Evolutionary conservation across 2,329 filamentous ascomycete species (phyloP), one percentile per base, ranked within the genome.

Genomic region (Alternaria longipes): DNA sequence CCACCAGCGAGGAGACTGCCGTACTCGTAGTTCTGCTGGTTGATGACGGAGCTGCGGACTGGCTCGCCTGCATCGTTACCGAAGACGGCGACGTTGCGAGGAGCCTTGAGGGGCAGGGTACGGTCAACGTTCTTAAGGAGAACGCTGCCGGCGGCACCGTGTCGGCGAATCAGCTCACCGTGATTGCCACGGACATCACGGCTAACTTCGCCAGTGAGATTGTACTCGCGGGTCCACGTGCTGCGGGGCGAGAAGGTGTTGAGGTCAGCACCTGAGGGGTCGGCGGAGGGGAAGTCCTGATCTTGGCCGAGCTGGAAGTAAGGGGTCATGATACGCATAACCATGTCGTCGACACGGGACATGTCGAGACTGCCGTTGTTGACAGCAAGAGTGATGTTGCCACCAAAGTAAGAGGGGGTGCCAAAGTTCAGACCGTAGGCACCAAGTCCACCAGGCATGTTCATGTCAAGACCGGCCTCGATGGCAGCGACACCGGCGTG

Each of bases 31-130:
- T 69, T 67, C 18, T 60, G 65, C 56, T 79, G 75, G 53, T 81
- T 81, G 14, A 74, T 59, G 16, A 79, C 74, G 40, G 62, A 64
- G 61, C 62, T 88, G 24, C 81, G 80, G 65, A 87, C 83, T 70
- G 75, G 63, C 51, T 81, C 78, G 12, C 76, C 78, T 32, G 83
- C 82, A 64, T 83, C 81, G 55, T 83, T 83, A 1, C 84, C 84
- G 57, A 85, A 84, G 2, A 86, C 74, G 2, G 78, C 80, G 47
- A 86, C 81, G 32, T 79, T 81, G 47, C 75, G 78, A 7, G 84
- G 84, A 55, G 81, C 82, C 54, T 83, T 82, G 8, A 91, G 74
- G 0, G 86, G 86, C 1, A 88, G 78, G 2, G 83, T 73, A 8
- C 78, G 76, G 8, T 81, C 80, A 1, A 68, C 71, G 56, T 88